These are phyloP conservation scores for Craterostigma plantagineum DNA, from an alignment of 257 asterid species.

Conservation along the genomic window DNA sequence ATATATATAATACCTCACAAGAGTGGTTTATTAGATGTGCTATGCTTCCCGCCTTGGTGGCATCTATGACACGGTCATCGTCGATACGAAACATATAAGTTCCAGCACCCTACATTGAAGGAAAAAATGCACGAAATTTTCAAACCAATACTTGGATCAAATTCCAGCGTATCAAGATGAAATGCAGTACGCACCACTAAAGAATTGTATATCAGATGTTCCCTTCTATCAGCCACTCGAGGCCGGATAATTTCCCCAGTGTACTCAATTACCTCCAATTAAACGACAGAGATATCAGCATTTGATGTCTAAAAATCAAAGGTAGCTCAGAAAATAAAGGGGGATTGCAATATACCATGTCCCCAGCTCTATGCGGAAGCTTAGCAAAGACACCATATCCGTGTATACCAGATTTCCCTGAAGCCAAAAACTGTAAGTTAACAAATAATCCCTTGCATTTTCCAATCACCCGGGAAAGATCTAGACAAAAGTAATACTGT, in stretches of 20 bases:
- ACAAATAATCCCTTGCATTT: conserved; percentile 4
- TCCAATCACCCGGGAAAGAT: too few species aligned
- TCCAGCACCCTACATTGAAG: conserved; percentile 98
- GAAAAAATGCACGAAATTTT: too few species aligned
- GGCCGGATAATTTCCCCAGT: conserved; percentile 88
- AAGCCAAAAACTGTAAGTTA: conserved; percentile 10
- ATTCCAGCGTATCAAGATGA: too few species aligned
- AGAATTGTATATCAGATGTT: conserved; percentile 71
- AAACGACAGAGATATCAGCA: conserved; percentile 10
- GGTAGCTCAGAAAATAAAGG: conserved; percentile 8
- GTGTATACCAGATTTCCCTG: conserved; percentile 94
- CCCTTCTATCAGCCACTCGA: conserved; percentile 91
- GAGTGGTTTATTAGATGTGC: conserved; percentile 97
- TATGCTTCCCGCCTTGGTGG: conserved; percentile 94
- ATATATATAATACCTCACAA: conserved; percentile 58
- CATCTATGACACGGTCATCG: conserved; percentile 85
- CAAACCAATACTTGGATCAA: too few species aligned
- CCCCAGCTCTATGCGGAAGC: conserved; percentile 84
- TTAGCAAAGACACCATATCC: conserved; percentile 88
- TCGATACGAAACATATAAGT: conserved; percentile 93
- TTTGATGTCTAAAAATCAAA: conserved; percentile 7
- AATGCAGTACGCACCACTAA: conserved; percentile 58
- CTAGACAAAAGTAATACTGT: too few species aligned
- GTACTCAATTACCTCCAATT: conserved; percentile 82
- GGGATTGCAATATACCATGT: conserved; percentile 50